These are phyloP conservation scores for Parachaetomium inaequale DNA, from an alignment of 495 filamentous ascomycete genomes.

Conservation along the genomic window DNA sequence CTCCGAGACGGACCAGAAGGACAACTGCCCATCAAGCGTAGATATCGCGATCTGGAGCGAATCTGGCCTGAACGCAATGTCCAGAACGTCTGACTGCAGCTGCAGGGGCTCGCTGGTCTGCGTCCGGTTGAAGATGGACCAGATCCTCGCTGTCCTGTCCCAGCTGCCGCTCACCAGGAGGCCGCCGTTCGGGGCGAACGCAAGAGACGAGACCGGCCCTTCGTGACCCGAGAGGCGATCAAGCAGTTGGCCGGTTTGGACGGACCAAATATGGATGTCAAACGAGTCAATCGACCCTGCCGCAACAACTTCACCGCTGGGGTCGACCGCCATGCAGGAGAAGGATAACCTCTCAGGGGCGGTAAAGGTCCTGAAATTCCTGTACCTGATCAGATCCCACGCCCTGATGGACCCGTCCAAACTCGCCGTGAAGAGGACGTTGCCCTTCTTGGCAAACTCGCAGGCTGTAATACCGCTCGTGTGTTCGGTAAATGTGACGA, in stretches of 20 bases:
- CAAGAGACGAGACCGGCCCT: conserved; percentile 80
- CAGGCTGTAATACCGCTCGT: conserved; percentile 93
- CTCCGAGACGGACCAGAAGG: conserved; percentile 90
- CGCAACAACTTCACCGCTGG: conserved; percentile 90
- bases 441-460: conserved; percentile 90
- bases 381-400: conserved; percentile 94
- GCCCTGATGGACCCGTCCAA: conserved; percentile 90
- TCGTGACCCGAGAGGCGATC: conserved; percentile 91
- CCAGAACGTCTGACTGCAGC: conserved; percentile 83
- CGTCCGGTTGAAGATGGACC: conserved; percentile 88
- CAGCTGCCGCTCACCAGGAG: conserved; percentile 85
- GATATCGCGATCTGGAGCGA: conserved; percentile 87
- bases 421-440: conserved; percentile 89
- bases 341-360: conserved; percentile 88
- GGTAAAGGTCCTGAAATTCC: conserved; percentile 96
- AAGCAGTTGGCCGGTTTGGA: conserved; percentile 93
- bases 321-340: conserved; percentile 91
- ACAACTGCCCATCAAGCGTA: conserved; percentile 87
- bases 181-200: conserved; percentile 82
- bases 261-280: conserved; percentile 96
- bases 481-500: conserved; percentile 97
- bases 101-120: conserved; percentile 94
- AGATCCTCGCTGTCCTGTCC: conserved; percentile 91
- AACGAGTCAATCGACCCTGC: conserved; percentile 94
- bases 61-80: conserved; percentile 83